Evolutionary conservation across 805 yeast species (phyloP).

Genomic region (Candida pini): DNA sequence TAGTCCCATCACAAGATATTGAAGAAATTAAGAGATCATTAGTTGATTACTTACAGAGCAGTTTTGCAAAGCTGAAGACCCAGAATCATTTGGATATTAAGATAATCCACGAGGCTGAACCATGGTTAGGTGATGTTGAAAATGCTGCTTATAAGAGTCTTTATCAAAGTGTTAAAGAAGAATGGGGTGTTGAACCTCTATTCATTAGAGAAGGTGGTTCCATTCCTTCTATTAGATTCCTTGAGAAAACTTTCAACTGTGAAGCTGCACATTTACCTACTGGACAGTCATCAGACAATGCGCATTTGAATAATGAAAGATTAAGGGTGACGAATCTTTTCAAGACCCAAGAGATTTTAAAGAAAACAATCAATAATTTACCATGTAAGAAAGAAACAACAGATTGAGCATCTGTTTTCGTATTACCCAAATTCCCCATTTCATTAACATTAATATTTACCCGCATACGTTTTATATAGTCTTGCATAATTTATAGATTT

Average conservation of each 20-base stretch:
- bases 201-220: constrained; percentile 96
- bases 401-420: background rate
- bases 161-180: constrained; percentile 51
- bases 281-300: constrained; percentile 92
- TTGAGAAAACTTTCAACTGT: constrained; percentile 78
- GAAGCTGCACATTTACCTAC: constrained; percentile 95
- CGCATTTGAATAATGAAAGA: constrained; percentile 86
- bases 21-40: constrained; percentile 49
- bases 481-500: no score
- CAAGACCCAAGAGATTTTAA: constrained; percentile 62
- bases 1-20: constrained; percentile 84
- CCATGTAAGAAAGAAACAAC: constrained; percentile 22
- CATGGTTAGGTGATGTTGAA: constrained; percentile 88
- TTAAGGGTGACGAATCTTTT: constrained; percentile 72
- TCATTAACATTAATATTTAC: background rate
- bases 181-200: constrained; percentile 80
- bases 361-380: constrained; percentile 44
- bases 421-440: background rate
- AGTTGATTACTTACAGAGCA: constrained; percentile 36
- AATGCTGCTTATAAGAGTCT: constrained; percentile 70
- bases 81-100: constrained; percentile 57
- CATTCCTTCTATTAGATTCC: constrained; percentile 79
- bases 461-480: no score
- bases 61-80: constrained; percentile 48
- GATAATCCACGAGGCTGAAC: constrained; percentile 82